These are phyloP conservation scores for Plasmopara halstedii DNA, from an alignment of 352 stramenopile species.

Conservation along the genomic window DNA sequence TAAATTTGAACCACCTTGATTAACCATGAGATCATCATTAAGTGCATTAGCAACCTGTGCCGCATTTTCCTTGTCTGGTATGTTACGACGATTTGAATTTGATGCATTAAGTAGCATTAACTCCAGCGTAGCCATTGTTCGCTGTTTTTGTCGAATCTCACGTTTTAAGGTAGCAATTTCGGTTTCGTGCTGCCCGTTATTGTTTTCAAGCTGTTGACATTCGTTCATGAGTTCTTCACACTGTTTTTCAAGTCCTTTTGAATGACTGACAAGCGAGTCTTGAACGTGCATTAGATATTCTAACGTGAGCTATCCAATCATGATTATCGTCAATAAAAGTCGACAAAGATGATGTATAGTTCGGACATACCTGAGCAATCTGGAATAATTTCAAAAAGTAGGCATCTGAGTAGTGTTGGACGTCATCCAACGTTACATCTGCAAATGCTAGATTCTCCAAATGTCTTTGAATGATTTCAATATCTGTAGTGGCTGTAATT, in stretches of 20 bases:
- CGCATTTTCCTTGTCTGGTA: conserved; percentile 33
- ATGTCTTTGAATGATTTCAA: conserved; percentile 66
- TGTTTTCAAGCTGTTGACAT: conserved; percentile 46
- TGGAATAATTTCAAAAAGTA: conserved; percentile 86
- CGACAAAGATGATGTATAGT: too few species aligned
- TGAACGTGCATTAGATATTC: conserved; percentile 81
- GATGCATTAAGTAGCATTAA: conserved; percentile 67
- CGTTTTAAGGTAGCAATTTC: conserved; percentile 64
- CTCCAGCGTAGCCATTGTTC: conserved; percentile 74
- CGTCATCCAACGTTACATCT: conserved; percentile 74
- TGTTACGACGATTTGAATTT: conserved; percentile 16
- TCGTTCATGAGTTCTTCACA: conserved; percentile 54
- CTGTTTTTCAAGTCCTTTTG: conserved; percentile 56
- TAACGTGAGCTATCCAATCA: conserved; percentile 49
- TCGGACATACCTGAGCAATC: conserved; percentile 64
- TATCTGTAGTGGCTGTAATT: conserved; percentile 67
- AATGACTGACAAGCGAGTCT: conserved; percentile 67
- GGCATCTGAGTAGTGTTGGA: conserved; percentile 76
- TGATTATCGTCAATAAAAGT: not conserved
- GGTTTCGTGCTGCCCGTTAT: conserved; percentile 52
- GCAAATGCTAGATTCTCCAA: conserved; percentile 78
- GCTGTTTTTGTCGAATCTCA: conserved; percentile 74
- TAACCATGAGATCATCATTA: conserved; percentile 28
- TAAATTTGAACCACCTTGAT: not conserved
- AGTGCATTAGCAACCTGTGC: conserved; percentile 22